Base-by-base conservation (phyloP, 805 yeast genomes). In the Blastobotrys attinorum region DNA sequence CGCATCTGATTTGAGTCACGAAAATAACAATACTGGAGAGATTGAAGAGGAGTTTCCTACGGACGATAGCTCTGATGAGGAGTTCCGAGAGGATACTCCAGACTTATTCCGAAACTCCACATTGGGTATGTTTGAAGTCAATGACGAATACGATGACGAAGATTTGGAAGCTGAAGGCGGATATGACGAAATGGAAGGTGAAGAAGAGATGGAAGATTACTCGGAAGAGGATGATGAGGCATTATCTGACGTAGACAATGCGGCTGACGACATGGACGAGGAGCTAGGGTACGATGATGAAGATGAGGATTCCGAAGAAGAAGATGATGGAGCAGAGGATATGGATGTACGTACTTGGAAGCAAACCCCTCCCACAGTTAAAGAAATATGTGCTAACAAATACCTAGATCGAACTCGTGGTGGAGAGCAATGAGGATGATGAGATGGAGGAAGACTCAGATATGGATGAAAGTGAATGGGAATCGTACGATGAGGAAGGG, bases 101-200 rank as follows among this genome's bases (percentile, higher is more conserved):
- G 89, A 89, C 59, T 67, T 89, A 56, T 79, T 90, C 62, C 70
- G 82, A 32, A 89, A 92, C 58, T 89, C 97, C 0, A 85, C 97
- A 0, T 69, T 90, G 33, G 97, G 96, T 1, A 89, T 90, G 94
- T 90, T 83, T 59, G 97, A 90, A 54, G 80, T 84, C 32, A 84
- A 73, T 27, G 92, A 81, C 41, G 72, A 75, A 29, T 82, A 77
- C 49, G 83, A 79, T 27, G 82, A 76, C 10, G 80, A 74, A 6
- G 76, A 69, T n/a, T 76, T 71, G 21, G 79, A 69, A 3, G 69
- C 66, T 16, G 50, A 47, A 17, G 23, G 57, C 58, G 48, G 62
- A 52, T 47, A 62, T 45, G 56, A 55, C 21, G 56, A 49, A 2
- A 57, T 55, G n/a, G 48, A 49, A 5, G 50, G 43, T 13, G 54